Evolutionary conservation across 1,284 basidiomycete species (phyloP).

Genomic region (Irpex sp.): DNA sequence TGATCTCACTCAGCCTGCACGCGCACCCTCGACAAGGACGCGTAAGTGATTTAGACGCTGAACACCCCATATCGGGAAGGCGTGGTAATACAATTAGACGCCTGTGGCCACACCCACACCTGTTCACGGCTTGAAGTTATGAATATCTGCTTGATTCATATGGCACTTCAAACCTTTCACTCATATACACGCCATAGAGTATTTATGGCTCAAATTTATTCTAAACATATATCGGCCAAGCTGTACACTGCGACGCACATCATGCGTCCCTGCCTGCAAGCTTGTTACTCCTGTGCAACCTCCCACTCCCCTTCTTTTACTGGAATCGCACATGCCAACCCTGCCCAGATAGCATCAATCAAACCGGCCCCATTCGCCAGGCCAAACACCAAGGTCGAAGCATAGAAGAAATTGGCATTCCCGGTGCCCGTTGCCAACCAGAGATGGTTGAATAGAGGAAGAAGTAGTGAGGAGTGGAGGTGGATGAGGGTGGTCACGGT

Average conservation of each 20-base stretch:
- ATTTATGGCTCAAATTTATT: background rate
- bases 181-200: background rate
- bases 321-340: constrained; percentile 31
- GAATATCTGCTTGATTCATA: too few relatives aligned
- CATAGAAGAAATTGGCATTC: constrained; percentile 99
- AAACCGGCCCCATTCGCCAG: constrained; percentile 79
- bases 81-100: background rate
- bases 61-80: background rate
- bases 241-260: background rate
- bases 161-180: background rate
- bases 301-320: background rate
- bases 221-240: background rate
- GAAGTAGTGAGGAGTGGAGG: constrained; percentile 78
- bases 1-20: background rate
- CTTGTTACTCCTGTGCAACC: background rate
- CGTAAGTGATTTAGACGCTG: background rate
- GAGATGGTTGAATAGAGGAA: constrained; percentile 88
- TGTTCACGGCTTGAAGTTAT: background rate
- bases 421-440: constrained; percentile 93
- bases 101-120: background rate
- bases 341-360: constrained; percentile 78
- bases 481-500: constrained; percentile 83
- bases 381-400: constrained; percentile 90
- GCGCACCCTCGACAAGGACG: background rate
- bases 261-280: background rate